phyloP scores from a whole-genome alignment of 2,329 filamentous ascomycete species.

The Helicocarpus griseus region DNA sequence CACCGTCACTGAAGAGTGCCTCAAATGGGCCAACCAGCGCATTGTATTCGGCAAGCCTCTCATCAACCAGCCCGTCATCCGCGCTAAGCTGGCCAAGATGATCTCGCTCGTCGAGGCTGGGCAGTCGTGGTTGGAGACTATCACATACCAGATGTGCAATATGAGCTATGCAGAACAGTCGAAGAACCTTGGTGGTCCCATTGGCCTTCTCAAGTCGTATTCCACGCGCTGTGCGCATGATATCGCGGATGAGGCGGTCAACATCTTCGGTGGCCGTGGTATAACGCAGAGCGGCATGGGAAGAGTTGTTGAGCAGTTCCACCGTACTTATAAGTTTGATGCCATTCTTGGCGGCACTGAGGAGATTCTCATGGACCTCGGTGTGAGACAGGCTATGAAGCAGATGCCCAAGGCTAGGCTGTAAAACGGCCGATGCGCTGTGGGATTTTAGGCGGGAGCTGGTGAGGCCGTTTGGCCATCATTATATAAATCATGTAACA shows the following conservation, averaged over 20 bases:
- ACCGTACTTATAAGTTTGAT: slow-evolving; percentile 75
- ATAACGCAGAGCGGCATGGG: slow-evolving; percentile 79
- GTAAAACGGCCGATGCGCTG: slow-evolving; percentile 32
- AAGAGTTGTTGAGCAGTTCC: slow-evolving; percentile 70
- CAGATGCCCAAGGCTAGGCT: slow-evolving; percentile 77
- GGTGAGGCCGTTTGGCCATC: too few relatives aligned
- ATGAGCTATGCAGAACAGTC: slow-evolving; percentile 72
- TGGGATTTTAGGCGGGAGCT: too few relatives aligned
- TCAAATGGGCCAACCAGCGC: slow-evolving; percentile 54
- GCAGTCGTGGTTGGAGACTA: slow-evolving; percentile 74
- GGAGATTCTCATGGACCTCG: slow-evolving; percentile 71
- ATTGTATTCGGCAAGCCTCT: slow-evolving; percentile 54
- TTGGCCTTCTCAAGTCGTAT: slow-evolving; percentile 73
- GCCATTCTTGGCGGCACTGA: slow-evolving; percentile 71
- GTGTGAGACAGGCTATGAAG: slow-evolving; percentile 74
- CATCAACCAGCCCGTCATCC: slow-evolving; percentile 49
- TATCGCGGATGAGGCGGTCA: slow-evolving; percentile 71
- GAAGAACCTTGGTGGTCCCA: slow-evolving; percentile 66
- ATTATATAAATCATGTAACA: slow-evolving; percentile 1
- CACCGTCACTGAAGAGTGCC: slow-evolving; percentile 49
- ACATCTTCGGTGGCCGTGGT: slow-evolving; percentile 76
- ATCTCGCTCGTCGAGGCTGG: slow-evolving; percentile 72
- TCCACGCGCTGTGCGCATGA: slow-evolving; percentile 69
- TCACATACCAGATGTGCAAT: slow-evolving; percentile 81
- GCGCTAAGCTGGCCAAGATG: slow-evolving; percentile 82